Conservation (phyloP, 78 protist genomes). For the Acrasis kona region DNA sequence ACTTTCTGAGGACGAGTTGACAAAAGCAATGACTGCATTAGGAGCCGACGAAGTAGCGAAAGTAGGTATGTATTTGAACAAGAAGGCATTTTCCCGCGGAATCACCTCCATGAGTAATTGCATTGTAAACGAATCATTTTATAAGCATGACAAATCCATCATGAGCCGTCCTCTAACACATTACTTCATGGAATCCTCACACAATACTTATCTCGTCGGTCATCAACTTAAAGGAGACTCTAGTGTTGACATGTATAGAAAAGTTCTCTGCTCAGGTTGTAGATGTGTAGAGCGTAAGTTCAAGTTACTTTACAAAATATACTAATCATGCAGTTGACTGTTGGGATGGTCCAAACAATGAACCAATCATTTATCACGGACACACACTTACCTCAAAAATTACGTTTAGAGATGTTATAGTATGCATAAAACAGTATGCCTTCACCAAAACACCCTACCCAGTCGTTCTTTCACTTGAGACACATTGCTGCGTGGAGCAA, state of each 20-base stretch:
- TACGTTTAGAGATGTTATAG: slow-evolving; percentile 37
- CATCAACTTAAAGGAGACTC: slow-evolving; percentile 64
- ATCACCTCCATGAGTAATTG: too few relatives aligned
- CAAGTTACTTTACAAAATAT: too few relatives aligned
- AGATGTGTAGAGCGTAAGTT: slow-evolving; percentile 46
- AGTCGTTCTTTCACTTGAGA: slow-evolving; percentile 74
- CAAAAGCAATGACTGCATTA: too few relatives aligned
- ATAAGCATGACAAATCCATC: neutral
- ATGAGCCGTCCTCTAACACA: slow-evolving; percentile 49
- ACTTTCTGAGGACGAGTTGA: too few relatives aligned
- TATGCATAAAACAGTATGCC: slow-evolving; percentile 25
- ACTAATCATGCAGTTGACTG: too few relatives aligned
- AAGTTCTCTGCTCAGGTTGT: slow-evolving; percentile 17
- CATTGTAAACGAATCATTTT: too few relatives aligned
- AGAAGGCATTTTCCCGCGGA: too few relatives aligned
- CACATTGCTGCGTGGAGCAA: slow-evolving; percentile 30
- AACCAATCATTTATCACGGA: slow-evolving; percentile 83
- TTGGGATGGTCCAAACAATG: slow-evolving; percentile 78
- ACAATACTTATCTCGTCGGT: slow-evolving; percentile 80
- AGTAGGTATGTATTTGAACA: too few relatives aligned
- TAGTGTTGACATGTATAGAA: neutral
- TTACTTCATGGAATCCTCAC: slow-evolving; percentile 65
- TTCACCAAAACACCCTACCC: slow-evolving; percentile 65
- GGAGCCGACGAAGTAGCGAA: too few relatives aligned
- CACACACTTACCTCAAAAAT: slow-evolving; percentile 66